A percentile compares a stretch with the other conserved stretches of the same genome.
phyloP scores from a whole-genome alignment of 2,329 filamentous ascomycete genomes.

The Corynespora cassiicola region DNA sequence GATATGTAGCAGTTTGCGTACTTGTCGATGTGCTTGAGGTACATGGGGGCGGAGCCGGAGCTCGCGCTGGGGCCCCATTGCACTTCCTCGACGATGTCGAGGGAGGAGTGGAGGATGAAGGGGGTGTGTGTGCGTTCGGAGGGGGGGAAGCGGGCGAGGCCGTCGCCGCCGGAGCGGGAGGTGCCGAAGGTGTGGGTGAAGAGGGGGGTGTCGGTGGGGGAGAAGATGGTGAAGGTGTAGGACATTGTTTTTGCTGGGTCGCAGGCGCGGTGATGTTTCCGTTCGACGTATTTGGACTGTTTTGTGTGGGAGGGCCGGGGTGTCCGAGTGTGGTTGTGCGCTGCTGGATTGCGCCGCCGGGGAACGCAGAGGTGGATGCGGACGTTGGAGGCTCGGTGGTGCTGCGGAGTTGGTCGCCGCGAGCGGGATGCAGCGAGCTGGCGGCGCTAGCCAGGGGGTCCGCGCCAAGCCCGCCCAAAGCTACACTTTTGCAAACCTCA shows the following conservation, averaged over 20 bases:
- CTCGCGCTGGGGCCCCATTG: slow-evolving; percentile 73
- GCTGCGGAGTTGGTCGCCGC: slow-evolving; percentile 10
- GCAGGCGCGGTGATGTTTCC: neutral
- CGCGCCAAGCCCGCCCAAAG: slow-evolving; percentile 37
- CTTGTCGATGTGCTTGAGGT: slow-evolving; percentile 94
- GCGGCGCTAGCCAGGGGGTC: slow-evolving; percentile 31
- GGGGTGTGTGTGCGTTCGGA: slow-evolving; percentile 94
- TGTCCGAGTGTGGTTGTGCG: slow-evolving; percentile 1
- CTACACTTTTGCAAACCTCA: slow-evolving; percentile 33
- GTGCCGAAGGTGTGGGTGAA: slow-evolving; percentile 98
- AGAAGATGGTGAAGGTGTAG: slow-evolving; percentile 98
- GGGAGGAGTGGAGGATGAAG: slow-evolving; percentile 91
- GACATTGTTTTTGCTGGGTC: slow-evolving; percentile 81
- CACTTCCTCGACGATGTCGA: slow-evolving; percentile 95
- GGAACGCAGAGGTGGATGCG: slow-evolving; percentile 1
- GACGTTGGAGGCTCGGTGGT: slow-evolving; percentile 16
- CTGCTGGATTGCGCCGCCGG: slow-evolving; percentile 3
- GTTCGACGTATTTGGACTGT: neutral
- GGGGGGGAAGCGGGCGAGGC: slow-evolving; percentile 84
- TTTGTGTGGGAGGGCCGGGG: slow-evolving; percentile 3
- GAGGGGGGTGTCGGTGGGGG: slow-evolving; percentile 91
- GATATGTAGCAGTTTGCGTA: slow-evolving; percentile 97
- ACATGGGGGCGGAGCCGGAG: slow-evolving; percentile 62
- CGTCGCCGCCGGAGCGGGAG: slow-evolving; percentile 94
- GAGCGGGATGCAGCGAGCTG: slow-evolving; percentile 15